A percentile compares a stretch with the other conserved stretches of the same genome.
Evolutionary conservation across 331 rosid species (phyloP).

Genomic region (Telfairia occidentalis): DNA sequence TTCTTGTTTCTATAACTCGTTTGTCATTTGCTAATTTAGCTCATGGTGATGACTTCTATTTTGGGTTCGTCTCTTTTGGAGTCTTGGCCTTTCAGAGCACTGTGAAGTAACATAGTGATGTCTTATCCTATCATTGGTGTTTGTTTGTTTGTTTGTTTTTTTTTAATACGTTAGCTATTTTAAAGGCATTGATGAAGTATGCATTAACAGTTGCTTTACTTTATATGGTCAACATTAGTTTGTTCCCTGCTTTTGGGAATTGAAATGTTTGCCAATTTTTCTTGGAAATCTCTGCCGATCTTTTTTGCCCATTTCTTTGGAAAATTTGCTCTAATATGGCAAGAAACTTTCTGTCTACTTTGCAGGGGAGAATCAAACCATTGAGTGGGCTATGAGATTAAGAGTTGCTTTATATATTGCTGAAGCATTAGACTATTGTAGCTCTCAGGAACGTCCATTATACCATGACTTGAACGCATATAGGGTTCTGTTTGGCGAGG

Average conservation of each 20-base stretch:
- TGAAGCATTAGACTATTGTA: conserved; percentile 60
- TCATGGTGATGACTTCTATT: neutral
- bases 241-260: neutral
- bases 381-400: conserved; percentile 74
- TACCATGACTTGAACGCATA: conserved; percentile 78
- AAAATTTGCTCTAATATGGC: neutral
- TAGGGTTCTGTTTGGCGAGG: conserved; percentile 74
- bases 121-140: neutral
- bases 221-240: neutral
- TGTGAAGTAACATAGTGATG: neutral
- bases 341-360: neutral
- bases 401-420: conserved; percentile 63
- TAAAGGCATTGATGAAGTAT: conserved; percentile 4
- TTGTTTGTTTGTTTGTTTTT: too few species aligned
- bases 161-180: neutral
- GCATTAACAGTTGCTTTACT: neutral
- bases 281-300: neutral
- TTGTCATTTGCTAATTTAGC: too few species aligned
- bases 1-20: neutral
- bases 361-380: conserved; percentile 77
- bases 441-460: conserved; percentile 46
- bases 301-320: neutral
- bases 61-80: conserved; percentile 3
- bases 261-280: neutral
- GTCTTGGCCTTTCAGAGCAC: neutral